Conservation (phyloP, 106 monocot species). For the Agapanthus africanus region DNA sequence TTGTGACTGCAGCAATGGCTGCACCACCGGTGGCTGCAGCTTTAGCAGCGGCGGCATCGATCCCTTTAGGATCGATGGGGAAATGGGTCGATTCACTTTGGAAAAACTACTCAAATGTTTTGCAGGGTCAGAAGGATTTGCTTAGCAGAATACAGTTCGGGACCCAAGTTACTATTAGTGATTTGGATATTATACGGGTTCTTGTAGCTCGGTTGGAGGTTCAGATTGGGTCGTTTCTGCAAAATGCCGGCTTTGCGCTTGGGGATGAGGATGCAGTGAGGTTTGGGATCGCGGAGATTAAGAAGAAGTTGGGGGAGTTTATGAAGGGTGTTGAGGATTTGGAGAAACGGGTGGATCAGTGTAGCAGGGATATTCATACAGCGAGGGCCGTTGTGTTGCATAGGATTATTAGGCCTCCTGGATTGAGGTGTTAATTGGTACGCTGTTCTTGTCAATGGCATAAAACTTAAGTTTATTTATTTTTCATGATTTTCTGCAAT, state of each 20-base stretch:
- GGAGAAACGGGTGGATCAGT: conserved; percentile 48
- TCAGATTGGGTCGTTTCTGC: conserved; percentile 33
- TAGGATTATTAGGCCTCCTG: conserved; percentile 25
- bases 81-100: conserved; percentile 72
- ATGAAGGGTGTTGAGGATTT: conserved; percentile 53
- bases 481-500: too few relatives aligned
- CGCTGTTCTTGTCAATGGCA: too few relatives aligned
- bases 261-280: conserved; percentile 53
- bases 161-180: conserved; percentile 38
- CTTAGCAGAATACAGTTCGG: conserved; percentile 51
- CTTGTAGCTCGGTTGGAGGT: conserved; percentile 55
- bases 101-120: conserved; percentile 36
- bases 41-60: conserved; percentile 41
- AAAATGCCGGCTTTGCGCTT: conserved; percentile 38
- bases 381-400: conserved; percentile 62
- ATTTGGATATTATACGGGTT: conserved; percentile 49
- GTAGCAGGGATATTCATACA: conserved; percentile 48
- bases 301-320: conserved; percentile 51
- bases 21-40: conserved; percentile 60
- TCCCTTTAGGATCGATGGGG: conserved; percentile 71
- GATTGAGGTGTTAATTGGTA: too few relatives aligned
- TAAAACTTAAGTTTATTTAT: too few relatives aligned
- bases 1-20: conserved; percentile 65
- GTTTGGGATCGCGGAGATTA: conserved; percentile 57
- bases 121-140: conserved; percentile 39